These are phyloP conservation scores for Agroathelia rolfsii DNA, from an alignment of 1,284 basidiomycete species.

Conservation along the genomic window DNA sequence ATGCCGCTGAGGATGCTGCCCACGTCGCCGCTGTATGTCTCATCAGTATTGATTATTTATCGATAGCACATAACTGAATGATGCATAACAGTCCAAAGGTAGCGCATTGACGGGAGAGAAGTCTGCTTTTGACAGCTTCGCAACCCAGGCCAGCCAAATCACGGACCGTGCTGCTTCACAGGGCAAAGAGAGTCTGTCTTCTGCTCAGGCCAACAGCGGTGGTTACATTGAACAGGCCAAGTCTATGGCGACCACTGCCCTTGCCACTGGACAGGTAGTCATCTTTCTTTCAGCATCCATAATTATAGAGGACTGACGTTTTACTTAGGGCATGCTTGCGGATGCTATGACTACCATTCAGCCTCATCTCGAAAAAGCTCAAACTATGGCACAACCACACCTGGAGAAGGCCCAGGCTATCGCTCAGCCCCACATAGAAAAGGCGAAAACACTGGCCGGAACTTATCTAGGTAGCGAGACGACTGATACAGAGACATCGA, in stretches of 20 bases:
- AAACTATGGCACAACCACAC: conserved; percentile 18
- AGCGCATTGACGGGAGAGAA: conserved; percentile 30
- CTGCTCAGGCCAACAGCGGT: conserved; percentile 30
- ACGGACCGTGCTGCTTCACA: conserved; percentile 43
- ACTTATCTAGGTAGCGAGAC: conserved; percentile 14
- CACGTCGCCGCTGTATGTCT: conserved; percentile 32
- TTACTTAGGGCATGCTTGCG: too few species aligned
- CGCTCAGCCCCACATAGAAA: conserved; percentile 27
- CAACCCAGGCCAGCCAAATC: conserved; percentile 28
- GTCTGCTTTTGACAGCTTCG: conserved; percentile 34
- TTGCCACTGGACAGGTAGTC: conserved; percentile 44
- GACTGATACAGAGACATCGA: conserved; percentile 17
- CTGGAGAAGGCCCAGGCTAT: conserved; percentile 16
- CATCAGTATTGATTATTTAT: background rate
- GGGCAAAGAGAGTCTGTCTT: conserved; percentile 39
- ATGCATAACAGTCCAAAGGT: conserved; percentile 30
- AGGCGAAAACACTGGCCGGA: conserved; percentile 19
- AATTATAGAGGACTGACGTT: too few species aligned
- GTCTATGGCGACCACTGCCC: conserved; percentile 30
- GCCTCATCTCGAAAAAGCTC: conserved; percentile 22
- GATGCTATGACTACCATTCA: conserved; percentile 29
- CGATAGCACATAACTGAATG: conserved; percentile 1
- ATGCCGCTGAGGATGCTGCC: conserved; percentile 38
- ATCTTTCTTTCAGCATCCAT: conserved; percentile 1
- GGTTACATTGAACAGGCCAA: conserved; percentile 47